Conservation (phyloP, 139 green algal genomes). For the Chlorella sp. region DNA sequence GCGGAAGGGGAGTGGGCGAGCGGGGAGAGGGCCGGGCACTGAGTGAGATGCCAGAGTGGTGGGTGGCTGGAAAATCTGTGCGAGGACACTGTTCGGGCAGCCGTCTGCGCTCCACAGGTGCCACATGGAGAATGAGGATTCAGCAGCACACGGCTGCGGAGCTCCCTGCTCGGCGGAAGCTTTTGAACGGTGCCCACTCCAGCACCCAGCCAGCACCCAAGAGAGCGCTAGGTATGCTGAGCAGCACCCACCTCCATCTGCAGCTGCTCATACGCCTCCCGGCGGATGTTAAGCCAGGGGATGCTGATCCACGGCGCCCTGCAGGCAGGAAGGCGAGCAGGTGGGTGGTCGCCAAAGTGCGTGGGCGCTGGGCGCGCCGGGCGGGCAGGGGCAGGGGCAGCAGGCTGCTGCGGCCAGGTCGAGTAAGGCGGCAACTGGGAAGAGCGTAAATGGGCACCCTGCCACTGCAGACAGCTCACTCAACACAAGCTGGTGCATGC, state of each 20-base stretch:
- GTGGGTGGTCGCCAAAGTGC: not conserved
- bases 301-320: constrained; percentile 8
- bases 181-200: not conserved
- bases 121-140: no score
- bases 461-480: not conserved
- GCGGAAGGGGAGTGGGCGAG: not conserved
- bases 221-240: not conserved
- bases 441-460: not conserved
- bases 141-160: no score
- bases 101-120: no score
- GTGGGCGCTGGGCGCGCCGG: not conserved
- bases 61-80: not conserved
- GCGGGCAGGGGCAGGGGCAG: not conserved
- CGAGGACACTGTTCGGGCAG: no score
- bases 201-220: not conserved
- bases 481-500: no score
- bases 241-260: constrained; percentile 48
- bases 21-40: not conserved
- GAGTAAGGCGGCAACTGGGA: no score
- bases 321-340: not conserved
- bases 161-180: no score
- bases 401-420: no score
- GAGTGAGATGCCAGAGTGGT: not conserved
- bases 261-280: constrained; percentile 58
- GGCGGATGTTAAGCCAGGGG: constrained; percentile 23